A percentile compares a stretch with the other conserved stretches of the same genome.
phyloP scores from a whole-genome alignment of 108 stramenopile genomes.

The Nitzschia palea region DNA sequence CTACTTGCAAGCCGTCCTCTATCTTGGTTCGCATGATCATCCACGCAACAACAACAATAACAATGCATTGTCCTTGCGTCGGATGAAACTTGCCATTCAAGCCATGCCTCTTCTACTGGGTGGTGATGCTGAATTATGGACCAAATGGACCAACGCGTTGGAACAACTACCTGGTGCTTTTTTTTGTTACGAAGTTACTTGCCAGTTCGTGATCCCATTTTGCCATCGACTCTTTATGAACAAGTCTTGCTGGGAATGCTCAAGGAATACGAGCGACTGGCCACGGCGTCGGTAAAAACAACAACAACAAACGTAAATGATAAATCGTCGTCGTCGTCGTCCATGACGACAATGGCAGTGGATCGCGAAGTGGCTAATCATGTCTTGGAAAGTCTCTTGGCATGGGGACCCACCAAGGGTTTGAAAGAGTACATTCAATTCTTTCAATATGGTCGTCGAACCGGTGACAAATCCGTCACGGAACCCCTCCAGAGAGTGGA shows the following conservation, averaged over 20 bases:
- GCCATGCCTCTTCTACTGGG: slow-evolving; percentile 74
- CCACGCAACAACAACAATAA: background rate
- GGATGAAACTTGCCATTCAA: slow-evolving; percentile 70
- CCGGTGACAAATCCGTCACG: slow-evolving; percentile 14
- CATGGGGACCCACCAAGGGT: slow-evolving; percentile 75
- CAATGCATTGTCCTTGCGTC: slow-evolving; percentile 49
- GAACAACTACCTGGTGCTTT: slow-evolving; percentile 69
- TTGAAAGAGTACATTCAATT: slow-evolving; percentile 65
- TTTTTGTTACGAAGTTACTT: slow-evolving; percentile 69
- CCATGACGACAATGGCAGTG: slow-evolving; percentile 6
- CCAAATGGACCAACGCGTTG: slow-evolving; percentile 64
- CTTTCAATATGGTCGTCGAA: slow-evolving; percentile 33
- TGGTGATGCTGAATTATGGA: slow-evolving; percentile 63
- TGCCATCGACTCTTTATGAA: slow-evolving; percentile 62
- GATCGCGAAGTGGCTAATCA: slow-evolving; percentile 51
- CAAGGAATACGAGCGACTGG: slow-evolving; percentile 39
- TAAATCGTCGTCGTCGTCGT: background rate
- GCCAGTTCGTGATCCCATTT: slow-evolving; percentile 79
- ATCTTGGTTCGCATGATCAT: slow-evolving; percentile 5
- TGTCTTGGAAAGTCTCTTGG: slow-evolving; percentile 61
- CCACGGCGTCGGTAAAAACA: background rate
- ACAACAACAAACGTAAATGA: background rate
- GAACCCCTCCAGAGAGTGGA: slow-evolving; percentile 11
- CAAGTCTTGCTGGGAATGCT: slow-evolving; percentile 63
- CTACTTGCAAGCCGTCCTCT: slow-evolving; percentile 61